Percentiles rank a stretch among this genome's conserved stretches.
These are phyloP conservation scores for Bathelium albidoporum DNA, from an alignment of 495 filamentous ascomycete species.

Conservation along the genomic window DNA sequence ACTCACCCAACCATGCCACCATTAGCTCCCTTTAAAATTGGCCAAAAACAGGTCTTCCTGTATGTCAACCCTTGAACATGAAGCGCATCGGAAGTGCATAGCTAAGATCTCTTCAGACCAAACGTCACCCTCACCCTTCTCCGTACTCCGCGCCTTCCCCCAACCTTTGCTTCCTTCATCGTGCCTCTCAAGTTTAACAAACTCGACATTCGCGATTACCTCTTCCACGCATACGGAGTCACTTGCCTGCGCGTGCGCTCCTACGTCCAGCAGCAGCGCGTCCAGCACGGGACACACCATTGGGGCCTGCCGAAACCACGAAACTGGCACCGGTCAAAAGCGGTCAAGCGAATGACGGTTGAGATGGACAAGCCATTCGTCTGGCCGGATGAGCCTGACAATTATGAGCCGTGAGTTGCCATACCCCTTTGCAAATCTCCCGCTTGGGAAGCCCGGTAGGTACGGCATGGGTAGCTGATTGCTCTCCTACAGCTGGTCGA, in stretches of 20 bases:
- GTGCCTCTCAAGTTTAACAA: conserved; percentile 86
- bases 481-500: conserved; percentile 41
- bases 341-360: conserved; percentile 83
- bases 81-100: not conserved
- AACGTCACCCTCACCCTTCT: conserved; percentile 67
- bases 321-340: conserved; percentile 47
- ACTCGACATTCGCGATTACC: conserved; percentile 80
- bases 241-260: conserved; percentile 58
- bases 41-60: conserved; percentile 32
- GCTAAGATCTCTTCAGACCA: conserved; percentile 44
- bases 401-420: conserved; percentile 43
- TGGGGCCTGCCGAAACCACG: conserved; percentile 14
- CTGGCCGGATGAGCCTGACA: conserved; percentile 59
- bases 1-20: not conserved
- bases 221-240: conserved; percentile 62
- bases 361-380: conserved; percentile 75
- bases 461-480: conserved; percentile 2
- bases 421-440: no score
- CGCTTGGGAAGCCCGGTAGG: no score
- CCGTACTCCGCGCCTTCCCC: conserved; percentile 57
- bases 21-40: conserved; percentile 18
- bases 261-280: conserved; percentile 60
- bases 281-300: conserved; percentile 38
- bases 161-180: conserved; percentile 70
- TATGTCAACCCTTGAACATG: conserved; percentile 10